Percentiles rank a stretch among this genome's conserved stretches.
Conservation (phyloP, 768 basidiomycete species). For the Zangia roseola region DNA sequence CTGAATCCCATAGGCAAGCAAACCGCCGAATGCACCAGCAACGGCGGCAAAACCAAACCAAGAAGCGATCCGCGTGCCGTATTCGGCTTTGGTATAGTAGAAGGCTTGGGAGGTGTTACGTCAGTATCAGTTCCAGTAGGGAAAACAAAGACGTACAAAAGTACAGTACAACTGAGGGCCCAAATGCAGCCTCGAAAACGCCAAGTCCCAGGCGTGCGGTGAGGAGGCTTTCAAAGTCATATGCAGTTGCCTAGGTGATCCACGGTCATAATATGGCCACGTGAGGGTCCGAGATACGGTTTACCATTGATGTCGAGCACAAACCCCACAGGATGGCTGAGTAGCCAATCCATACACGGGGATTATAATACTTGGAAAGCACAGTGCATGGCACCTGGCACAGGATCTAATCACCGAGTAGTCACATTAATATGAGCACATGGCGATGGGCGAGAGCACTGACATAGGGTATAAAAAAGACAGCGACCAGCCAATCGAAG, state of each 20-base stretch:
- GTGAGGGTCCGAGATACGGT: not conserved
- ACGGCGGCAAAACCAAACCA: slow-evolving; percentile 59
- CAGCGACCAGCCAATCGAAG: slow-evolving; percentile 79
- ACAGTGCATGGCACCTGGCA: slow-evolving; percentile 70
- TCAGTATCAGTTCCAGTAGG: slow-evolving; percentile 15
- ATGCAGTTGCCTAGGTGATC: slow-evolving; percentile 23
- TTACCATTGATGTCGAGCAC: slow-evolving; percentile 69
- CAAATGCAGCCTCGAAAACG: slow-evolving; percentile 36
- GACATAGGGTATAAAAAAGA: slow-evolving; percentile 80
- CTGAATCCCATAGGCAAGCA: slow-evolving; percentile 53
- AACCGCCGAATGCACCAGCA: slow-evolving; percentile 56
- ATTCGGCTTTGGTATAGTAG: slow-evolving; percentile 49
- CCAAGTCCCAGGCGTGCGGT: slow-evolving; percentile 32
- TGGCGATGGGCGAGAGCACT: slow-evolving; percentile 15
- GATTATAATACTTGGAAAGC: slow-evolving; percentile 63
- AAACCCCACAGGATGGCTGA: slow-evolving; percentile 73
- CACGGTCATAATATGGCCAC: not conserved
- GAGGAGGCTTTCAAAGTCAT: slow-evolving; percentile 28
- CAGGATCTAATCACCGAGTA: slow-evolving; percentile 47
- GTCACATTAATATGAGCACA: not conserved
- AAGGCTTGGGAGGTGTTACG: slow-evolving; percentile 33
- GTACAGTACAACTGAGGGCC: slow-evolving; percentile 33
- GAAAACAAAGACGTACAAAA: slow-evolving; percentile 18
- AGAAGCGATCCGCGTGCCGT: slow-evolving; percentile 46
- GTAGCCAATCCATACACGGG: slow-evolving; percentile 67